Base-by-base conservation (phyloP, 495 filamentous ascomycete genomes). In the Penicillium taxi region DNA sequence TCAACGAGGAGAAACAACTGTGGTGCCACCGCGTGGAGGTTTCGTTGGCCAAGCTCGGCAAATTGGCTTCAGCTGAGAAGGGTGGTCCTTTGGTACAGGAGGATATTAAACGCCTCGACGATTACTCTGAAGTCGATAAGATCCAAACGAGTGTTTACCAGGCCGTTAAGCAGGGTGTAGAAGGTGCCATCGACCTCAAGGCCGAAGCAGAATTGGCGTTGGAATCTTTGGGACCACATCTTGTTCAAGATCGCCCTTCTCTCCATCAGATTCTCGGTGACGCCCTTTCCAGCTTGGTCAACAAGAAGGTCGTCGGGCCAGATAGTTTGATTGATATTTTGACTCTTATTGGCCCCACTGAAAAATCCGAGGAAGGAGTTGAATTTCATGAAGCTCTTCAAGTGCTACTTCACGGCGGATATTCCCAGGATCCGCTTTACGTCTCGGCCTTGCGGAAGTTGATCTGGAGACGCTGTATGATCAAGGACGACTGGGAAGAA, bases 11-110 rank as follows among this genome's bases (percentile, higher is more conserved):
- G 50, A 71, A 74, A 27, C 78, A 86, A 32, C 55, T 90, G 7
- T 95, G 88, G 88, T 83, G 72, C 57, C 86, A 90, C 57, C 91
- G 91, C 54, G 81, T 93, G 23, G 78, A 95, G 54, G 64, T 95
- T n/a, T 89, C 85, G 29, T 68, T 96, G 14, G 78, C 83, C 8
- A 95, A 94, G 58, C 64, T 98, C 6, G 74, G 84, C 9, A 70
- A 81, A 39, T 55, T 96, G 40, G 82, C 83, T 19, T 78, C 65
- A 14, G 50, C 52, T 35, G 60, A 69, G 28, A 63, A 63, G 37
- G 48, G 50, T 7, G 21, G 39, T 37, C 48, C 58, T 5, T 38
- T 55, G 35, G 41, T 53, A 9, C 42, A 63, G 32, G 45, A 55
- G 39, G 52, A 55, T 41, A 56, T 69, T 42, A 57, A 48, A 41